A percentile compares a stretch with the other conserved stretches of the same genome.
Evolutionary conservation across 2,329 filamentous ascomycete species (phyloP).

Genomic region (Botrytis aclada): DNA sequence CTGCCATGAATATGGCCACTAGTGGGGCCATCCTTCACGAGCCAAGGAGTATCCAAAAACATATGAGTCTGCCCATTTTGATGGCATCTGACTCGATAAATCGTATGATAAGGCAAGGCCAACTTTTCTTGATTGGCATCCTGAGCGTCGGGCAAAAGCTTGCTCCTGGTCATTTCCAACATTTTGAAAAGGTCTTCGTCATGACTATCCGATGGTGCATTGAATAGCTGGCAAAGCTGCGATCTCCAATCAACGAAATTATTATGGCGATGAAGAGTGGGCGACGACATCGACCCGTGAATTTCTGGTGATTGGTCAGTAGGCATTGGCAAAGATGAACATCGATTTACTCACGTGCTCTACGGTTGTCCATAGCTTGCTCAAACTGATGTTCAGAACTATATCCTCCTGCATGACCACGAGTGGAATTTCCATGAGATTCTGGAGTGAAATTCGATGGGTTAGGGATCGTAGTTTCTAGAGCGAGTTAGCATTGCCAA

Average conservation of each 20-base stretch:
- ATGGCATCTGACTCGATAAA: conserved; percentile 18
- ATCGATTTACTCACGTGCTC: conserved; percentile 7
- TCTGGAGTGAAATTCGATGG: conserved; percentile 17
- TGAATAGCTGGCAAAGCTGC: conserved; percentile 18
- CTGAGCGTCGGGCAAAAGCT: neutral
- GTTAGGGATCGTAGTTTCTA: conserved; percentile 17
- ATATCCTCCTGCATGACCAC: conserved; percentile 6
- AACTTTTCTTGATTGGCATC: conserved; percentile 6
- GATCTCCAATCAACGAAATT: conserved; percentile 15
- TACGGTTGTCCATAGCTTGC: conserved; percentile 4
- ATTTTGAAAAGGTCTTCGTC: conserved; percentile 19
- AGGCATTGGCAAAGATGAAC: neutral
- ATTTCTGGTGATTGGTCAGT: conserved; percentile 1
- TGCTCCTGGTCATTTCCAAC: conserved; percentile 13
- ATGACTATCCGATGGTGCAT: conserved; percentile 15
- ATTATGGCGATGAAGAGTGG: conserved; percentile 11
- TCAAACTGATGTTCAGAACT: conserved; percentile 18
- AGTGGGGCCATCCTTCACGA: neutral
- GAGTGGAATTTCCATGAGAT: conserved; percentile 20
- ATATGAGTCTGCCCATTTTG: neutral
- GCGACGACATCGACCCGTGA: conserved; percentile 12
- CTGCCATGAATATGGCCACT: conserved; percentile 14
- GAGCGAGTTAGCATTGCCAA: neutral
- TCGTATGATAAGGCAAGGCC: conserved; percentile 16
- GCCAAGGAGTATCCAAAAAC: conserved; percentile 18